These are phyloP conservation scores for Podospora pseudoanserina DNA, from an alignment of 495 filamentous ascomycete species.

Conservation along the genomic window DNA sequence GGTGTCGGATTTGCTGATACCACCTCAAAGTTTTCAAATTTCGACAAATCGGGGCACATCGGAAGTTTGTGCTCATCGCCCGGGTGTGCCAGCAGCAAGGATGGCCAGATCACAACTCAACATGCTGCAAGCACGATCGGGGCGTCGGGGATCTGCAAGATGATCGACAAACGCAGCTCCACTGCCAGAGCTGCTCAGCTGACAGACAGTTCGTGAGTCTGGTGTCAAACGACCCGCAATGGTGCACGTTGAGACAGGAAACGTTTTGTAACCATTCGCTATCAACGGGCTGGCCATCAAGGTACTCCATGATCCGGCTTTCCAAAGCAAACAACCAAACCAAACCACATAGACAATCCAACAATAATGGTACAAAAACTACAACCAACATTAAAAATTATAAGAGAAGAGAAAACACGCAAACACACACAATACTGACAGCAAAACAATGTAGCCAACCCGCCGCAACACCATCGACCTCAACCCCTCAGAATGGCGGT, in stretches of 20 bases:
- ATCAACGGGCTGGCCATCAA: neutral
- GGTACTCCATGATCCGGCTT: neutral
- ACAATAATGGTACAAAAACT: too few species aligned
- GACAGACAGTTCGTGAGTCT: neutral
- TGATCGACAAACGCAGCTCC: slow-evolving; percentile 8
- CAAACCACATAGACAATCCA: too few species aligned
- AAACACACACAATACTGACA: neutral
- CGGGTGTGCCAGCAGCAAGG: too few species aligned
- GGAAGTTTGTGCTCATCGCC: neutral
- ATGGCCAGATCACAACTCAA: neutral
- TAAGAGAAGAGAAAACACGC: too few species aligned
- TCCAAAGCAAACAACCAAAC: too few species aligned
- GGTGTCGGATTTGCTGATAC: neutral
- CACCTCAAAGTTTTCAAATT: neutral
- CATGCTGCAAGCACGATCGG: neutral
- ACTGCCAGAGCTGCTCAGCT: neutral
- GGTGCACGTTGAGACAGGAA: neutral
- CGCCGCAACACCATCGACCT: neutral
- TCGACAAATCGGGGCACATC: neutral
- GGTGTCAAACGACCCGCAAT: too few species aligned
- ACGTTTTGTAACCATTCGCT: neutral
- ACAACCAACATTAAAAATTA: too few species aligned
- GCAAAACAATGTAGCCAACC: neutral
- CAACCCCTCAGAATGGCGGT: neutral
- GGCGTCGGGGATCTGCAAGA: neutral